Evolutionary conservation across 495 filamentous ascomycete species (phyloP).

Genomic region (Cercophora sp.): DNA sequence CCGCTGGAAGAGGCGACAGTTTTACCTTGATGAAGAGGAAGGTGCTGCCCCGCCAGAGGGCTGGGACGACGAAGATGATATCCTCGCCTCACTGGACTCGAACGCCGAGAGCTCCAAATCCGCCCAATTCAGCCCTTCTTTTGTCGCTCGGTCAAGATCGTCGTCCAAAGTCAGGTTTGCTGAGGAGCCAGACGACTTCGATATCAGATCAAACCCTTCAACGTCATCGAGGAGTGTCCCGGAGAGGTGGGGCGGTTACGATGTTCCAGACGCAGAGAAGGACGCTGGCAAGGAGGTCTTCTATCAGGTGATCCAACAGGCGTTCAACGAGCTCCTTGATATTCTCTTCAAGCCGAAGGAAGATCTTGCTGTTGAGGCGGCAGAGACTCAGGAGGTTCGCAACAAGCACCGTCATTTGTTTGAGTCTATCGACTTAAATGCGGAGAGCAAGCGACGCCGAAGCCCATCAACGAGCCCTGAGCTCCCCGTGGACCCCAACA

Average conservation of each 20-base stretch:
- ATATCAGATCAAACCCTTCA: slow-evolving; percentile 71
- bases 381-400: slow-evolving; percentile 59
- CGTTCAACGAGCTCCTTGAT: slow-evolving; percentile 88
- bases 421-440: slow-evolving; percentile 46
- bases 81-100: slow-evolving; percentile 40
- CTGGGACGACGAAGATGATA: slow-evolving; percentile 60
- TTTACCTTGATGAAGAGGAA: slow-evolving; percentile 80
- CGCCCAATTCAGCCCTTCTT: slow-evolving; percentile 38
- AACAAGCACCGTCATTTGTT: slow-evolving; percentile 47
- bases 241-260: slow-evolving; percentile 79
- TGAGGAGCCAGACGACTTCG: slow-evolving; percentile 69
- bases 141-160: slow-evolving; percentile 70
- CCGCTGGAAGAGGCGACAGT: slow-evolving; percentile 67
- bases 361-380: slow-evolving; percentile 66
- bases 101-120: slow-evolving; percentile 39
- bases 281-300: slow-evolving; percentile 85
- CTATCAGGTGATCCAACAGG: slow-evolving; percentile 85
- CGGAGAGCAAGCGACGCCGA: slow-evolving; percentile 17
- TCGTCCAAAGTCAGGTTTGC: slow-evolving; percentile 83
- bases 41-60: slow-evolving; percentile 60
- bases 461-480: background rate
- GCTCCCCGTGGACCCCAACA: slow-evolving; percentile 1
- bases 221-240: slow-evolving; percentile 77
- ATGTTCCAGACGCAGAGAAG: slow-evolving; percentile 73
- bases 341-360: slow-evolving; percentile 78